Evolutionary conservation across 176 grass and related monocot species (phyloP), one percentile per base, ranked within the genome.

Genomic region (Pontederia paniculata): DNA sequence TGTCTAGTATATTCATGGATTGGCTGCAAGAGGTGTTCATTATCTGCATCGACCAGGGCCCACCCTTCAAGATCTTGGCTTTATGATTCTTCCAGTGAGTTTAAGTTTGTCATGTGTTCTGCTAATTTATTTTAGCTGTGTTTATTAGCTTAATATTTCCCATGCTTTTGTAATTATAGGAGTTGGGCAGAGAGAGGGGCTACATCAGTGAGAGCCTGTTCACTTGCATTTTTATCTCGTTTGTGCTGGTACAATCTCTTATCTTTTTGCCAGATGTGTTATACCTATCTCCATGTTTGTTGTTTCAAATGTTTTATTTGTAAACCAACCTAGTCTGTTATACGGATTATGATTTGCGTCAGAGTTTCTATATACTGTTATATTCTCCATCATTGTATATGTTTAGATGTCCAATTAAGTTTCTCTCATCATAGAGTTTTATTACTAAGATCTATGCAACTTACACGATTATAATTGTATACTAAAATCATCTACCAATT

Each of bases 1-100:
- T 69, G 77, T 79, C 52, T 76, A 98, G 83, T 93, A 98, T 59
- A 63, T 80, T 72, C 94, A 98, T 80, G 94, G 80, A 50, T 58
- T 98, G 67, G 80, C 87, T 80, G 83, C 94, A 77, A 83, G 83
- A 70, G 94, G 94, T 63, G 83, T 98, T 65, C 94, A 98, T 73
- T 98, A 98, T 85, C 84, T 98, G 51, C 94, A 98, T 80, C 78
- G 54, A 3, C 94, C 94, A 19, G 78, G 87, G 56, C 94, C 94
- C 63, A 72, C 75, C 57, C 86, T 98, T 42, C 94, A 88, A 71
- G 94, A 98, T 73, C 63, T 98, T 49, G 94, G 94, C 54, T 98
- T 98, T 77, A 78, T 93, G 94, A 74, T 80, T 54, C 80, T 98
- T 82, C 77, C 94, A 44, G 94, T 98, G 79, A 65, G 76, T 57